Percentiles rank a stretch among this genome's conserved stretches.
These are phyloP conservation scores for Sporisorium sorghi DNA, from an alignment of 1,284 basidiomycete species.

Conservation along the genomic window DNA sequence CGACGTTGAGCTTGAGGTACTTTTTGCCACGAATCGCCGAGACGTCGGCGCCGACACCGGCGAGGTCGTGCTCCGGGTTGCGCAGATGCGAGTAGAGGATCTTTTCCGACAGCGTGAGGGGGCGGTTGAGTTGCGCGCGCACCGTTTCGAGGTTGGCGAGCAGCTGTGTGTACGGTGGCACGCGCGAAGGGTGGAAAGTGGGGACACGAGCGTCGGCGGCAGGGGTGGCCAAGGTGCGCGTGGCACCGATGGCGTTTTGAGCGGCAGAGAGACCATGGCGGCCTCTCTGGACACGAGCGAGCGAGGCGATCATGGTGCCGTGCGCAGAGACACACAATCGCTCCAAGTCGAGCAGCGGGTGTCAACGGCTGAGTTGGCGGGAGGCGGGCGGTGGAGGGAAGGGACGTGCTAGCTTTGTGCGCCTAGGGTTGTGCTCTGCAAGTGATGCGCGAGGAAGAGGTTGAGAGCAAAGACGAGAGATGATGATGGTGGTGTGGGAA, in stretches of 20 bases:
- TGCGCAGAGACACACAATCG: neutral
- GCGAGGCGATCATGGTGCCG: slow-evolving; percentile 40
- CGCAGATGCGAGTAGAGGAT: slow-evolving; percentile 93
- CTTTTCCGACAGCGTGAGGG: slow-evolving; percentile 95
- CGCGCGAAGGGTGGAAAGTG: slow-evolving; percentile 62
- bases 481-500: slow-evolving; percentile 1
- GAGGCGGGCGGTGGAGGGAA: neutral
- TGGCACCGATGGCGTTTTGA: slow-evolving; percentile 38
- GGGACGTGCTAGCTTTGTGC: neutral
- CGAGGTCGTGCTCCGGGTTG: slow-evolving; percentile 78
- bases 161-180: slow-evolving; percentile 84
- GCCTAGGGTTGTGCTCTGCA: too few relatives aligned
- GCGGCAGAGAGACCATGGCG: slow-evolving; percentile 37
- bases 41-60: slow-evolving; percentile 74
- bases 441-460: neutral
- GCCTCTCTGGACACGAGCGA: slow-evolving; percentile 45
- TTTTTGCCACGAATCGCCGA: slow-evolving; percentile 80
- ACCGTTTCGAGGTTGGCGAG: slow-evolving; percentile 81
- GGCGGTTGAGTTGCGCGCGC: slow-evolving; percentile 80
- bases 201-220: slow-evolving; percentile 45
- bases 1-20: slow-evolving; percentile 89
- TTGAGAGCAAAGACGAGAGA: neutral
- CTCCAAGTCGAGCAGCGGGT: neutral
- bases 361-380: slow-evolving; percentile 2
- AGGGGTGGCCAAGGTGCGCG: slow-evolving; percentile 41